Evolutionary conservation across 805 yeast genomes (phyloP), one percentile per base, ranked within the genome.

Genomic region (Pichia rugopelliculosa): DNA sequence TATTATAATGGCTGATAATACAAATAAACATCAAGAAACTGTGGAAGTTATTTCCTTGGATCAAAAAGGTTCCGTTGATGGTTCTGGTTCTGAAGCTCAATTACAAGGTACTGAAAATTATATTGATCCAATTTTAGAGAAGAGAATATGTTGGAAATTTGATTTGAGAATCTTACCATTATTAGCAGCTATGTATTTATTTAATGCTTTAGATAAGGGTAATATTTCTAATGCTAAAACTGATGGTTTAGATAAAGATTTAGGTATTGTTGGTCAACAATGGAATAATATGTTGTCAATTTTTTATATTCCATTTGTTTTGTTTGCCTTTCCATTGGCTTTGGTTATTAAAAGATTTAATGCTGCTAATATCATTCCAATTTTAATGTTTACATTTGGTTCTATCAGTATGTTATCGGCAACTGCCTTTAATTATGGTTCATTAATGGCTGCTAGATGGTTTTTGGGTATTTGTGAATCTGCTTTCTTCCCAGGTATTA

Each of bases 181-280:
- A 40, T 62, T 72, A 45, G 70, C 77, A 18, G 27, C 72, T 24
- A 67, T 72, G 71, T 75, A 75, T 50, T 62, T 75, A 33, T 73
- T 72, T 60, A 72, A 72, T 52, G 72, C 75, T 13, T 64, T 75
- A 46, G 77, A 75, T 55, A 72, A 71, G 51, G 75, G 76, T 15
- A 74, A 75, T 52, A 72, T 74, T 41, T 67, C 73, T 15, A 74
- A 74, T 56, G 79, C 79, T 17, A 72, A 72, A 53, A 73, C 76
- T 1, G 71, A 72, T 49, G 73, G 73, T 27, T 56, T 75, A 42
- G 74, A 67, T 24, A 53, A 48, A 6, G 76, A 74, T 51, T 56
- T 75, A 18, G 66, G 66, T 30, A 67, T 75, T 41, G 54, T 54
- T 6, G 74, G 73, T 21, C 61, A 65, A 26, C 64, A 72, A 47